These are phyloP conservation scores for Candida endomychidarum DNA, from an alignment of 805 yeast genomes.

Conservation along the genomic window DNA sequence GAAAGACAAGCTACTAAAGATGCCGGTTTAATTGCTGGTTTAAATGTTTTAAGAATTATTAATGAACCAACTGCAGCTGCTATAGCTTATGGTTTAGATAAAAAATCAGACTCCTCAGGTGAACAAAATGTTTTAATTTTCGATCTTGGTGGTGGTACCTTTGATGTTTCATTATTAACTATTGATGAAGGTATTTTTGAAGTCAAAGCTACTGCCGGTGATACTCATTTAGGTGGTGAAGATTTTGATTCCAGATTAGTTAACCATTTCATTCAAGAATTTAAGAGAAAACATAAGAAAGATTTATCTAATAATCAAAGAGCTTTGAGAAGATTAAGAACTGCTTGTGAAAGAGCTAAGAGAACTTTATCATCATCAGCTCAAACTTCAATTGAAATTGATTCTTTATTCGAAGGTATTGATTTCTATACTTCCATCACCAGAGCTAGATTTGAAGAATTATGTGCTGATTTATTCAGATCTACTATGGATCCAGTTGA, in stretches of 20 bases:
- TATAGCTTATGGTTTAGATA: conserved; percentile 48
- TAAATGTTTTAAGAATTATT: conserved; percentile 43
- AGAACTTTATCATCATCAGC: conserved; percentile 93
- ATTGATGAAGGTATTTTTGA: conserved; percentile 92
- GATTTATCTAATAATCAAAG: conserved; percentile 80
- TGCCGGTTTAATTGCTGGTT: conserved; percentile 48
- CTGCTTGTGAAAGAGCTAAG: conserved; percentile 98
- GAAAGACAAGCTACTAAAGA: conserved; percentile 48
- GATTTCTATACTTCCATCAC: conserved; percentile 94
- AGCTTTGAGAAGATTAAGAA: conserved; percentile 90
- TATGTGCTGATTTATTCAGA: conserved; percentile 89
- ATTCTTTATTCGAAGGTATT: conserved; percentile 89
- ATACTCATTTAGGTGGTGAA: conserved; percentile 97
- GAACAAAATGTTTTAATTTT: conserved; percentile 90
- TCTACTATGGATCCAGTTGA: conserved; percentile 95
- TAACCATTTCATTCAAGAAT: conserved; percentile 85
- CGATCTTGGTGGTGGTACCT: conserved; percentile 98
- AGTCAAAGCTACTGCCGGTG: conserved; percentile 93
- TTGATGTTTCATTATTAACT: conserved; percentile 84
- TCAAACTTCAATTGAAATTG: conserved; percentile 95
- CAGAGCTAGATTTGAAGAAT: conserved; percentile 97
- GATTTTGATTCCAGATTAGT: conserved; percentile 90
- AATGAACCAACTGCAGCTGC: conserved; percentile 50
- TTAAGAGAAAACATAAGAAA: conserved; percentile 89
- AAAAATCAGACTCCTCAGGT: conserved; percentile 47